Evolutionary conservation across 768 basidiomycete species (phyloP).

Genomic region (Boletus insuetus): DNA sequence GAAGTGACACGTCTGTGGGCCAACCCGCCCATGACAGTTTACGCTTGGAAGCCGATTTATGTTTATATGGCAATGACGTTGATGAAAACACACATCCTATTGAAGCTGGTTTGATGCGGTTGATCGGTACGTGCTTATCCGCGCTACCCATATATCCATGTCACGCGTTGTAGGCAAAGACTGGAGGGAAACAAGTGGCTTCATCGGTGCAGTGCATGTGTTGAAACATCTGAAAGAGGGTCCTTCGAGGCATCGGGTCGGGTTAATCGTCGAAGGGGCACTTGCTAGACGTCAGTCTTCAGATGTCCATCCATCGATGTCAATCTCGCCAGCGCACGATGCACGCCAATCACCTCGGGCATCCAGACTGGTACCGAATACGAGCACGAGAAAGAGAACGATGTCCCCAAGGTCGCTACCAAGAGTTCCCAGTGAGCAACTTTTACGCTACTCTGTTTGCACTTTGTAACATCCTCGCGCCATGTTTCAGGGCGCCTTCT

Average conservation of each 20-base stretch:
- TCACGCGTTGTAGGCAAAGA: slow-evolving; percentile 63
- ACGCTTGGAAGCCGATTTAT: slow-evolving; percentile 94
- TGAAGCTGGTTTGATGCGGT: slow-evolving; percentile 90
- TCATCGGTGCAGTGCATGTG: slow-evolving; percentile 78
- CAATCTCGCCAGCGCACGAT: background rate
- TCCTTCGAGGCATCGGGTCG: slow-evolving; percentile 73
- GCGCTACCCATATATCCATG: background rate
- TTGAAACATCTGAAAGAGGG: slow-evolving; percentile 77
- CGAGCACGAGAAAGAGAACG: slow-evolving; percentile 2
- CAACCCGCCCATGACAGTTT: slow-evolving; percentile 80
- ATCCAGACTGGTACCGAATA: background rate
- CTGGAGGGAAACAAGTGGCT: slow-evolving; percentile 62
- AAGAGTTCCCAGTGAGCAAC: background rate
- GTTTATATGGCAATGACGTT: slow-evolving; percentile 92
- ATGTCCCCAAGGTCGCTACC: background rate
- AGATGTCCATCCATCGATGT: background rate
- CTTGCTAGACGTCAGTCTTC: slow-evolving; percentile 71
- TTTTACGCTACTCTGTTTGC: slow-evolving; percentile 5
- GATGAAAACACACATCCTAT: slow-evolving; percentile 84
- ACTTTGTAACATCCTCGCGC: slow-evolving; percentile 6
- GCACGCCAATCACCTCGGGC: background rate
- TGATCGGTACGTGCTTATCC: slow-evolving; percentile 64
- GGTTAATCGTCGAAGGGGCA: slow-evolving; percentile 76
- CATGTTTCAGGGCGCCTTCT: slow-evolving; percentile 19
- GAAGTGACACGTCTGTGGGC: slow-evolving; percentile 66